phyloP scores from a whole-genome alignment of 1,139 yeast genomes.

The Blastobotrys indianensis region DNA sequence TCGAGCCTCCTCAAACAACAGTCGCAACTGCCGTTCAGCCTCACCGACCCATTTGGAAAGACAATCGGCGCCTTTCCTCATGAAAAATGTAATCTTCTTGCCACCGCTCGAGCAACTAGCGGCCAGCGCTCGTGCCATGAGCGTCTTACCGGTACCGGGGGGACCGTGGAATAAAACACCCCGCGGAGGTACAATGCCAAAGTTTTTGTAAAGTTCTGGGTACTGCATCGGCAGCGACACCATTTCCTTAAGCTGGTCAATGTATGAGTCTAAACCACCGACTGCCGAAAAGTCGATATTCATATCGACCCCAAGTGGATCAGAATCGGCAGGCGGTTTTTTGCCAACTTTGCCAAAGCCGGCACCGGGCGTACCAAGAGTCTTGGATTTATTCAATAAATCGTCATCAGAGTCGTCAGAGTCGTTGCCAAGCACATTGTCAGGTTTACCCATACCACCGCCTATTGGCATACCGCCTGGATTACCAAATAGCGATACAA shows the following conservation, averaged over 20 bases:
- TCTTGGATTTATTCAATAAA: conserved; percentile 19
- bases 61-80: conserved; percentile 98
- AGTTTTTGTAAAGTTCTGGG: conserved; percentile 88
- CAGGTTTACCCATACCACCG: conserved; percentile 48
- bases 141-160: conserved; percentile 98
- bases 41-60: conserved; percentile 99
- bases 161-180: conserved; percentile 99
- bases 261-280: conserved; percentile 89
- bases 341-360: conserved; percentile 38
- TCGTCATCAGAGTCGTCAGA: conserved; percentile 64
- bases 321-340: conserved; percentile 78
- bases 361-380: conserved; percentile 39
- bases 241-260: conserved; percentile 93
- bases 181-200: conserved; percentile 91
- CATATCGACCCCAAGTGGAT: conserved; percentile 92
- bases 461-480: conserved; percentile 63
- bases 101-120: conserved; percentile 79
- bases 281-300: conserved; percentile 83
- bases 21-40: conserved; percentile 88
- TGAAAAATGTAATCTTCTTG: conserved; percentile 86
- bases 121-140: conserved; percentile 96
- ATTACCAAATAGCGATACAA: conserved; percentile 90
- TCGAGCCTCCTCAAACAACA: conserved; percentile 91
- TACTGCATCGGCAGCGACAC: conserved; percentile 87
- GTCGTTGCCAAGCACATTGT: conserved; percentile 11